phyloP scores from a whole-genome alignment of 148 eudicot species.

The Camellia sinensis region DNA sequence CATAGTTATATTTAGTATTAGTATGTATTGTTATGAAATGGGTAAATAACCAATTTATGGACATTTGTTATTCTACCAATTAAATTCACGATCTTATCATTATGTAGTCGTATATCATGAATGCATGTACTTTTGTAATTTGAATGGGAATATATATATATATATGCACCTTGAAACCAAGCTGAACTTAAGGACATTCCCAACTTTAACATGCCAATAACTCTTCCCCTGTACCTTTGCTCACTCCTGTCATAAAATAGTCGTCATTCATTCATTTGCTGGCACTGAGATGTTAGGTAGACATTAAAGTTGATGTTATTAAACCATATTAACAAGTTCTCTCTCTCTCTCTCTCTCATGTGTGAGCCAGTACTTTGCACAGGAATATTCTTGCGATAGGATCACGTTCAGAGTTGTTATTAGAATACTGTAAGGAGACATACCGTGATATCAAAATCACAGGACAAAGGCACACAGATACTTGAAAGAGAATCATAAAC shows the following conservation, averaged over 20 bases:
- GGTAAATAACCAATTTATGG: neutral
- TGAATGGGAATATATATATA: neutral
- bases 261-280: neutral
- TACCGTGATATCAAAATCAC: neutral
- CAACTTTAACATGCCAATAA: neutral
- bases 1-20: neutral
- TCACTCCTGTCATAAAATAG: neutral
- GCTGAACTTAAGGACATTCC: neutral
- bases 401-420: neutral
- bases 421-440: constrained; percentile 1
- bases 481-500: neutral
- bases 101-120: neutral
- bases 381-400: neutral
- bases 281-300: neutral
- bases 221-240: neutral
- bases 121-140: neutral
- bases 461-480: neutral
- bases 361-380: neutral
- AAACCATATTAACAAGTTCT: neutral
- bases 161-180: neutral
- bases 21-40: neutral
- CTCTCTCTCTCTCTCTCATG: neutral
- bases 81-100: neutral
- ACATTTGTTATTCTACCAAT: neutral
- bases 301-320: neutral